Conservation (phyloP, 495 filamentous ascomycete species). For the Pseudoneurospora amorphoporcata region DNA sequence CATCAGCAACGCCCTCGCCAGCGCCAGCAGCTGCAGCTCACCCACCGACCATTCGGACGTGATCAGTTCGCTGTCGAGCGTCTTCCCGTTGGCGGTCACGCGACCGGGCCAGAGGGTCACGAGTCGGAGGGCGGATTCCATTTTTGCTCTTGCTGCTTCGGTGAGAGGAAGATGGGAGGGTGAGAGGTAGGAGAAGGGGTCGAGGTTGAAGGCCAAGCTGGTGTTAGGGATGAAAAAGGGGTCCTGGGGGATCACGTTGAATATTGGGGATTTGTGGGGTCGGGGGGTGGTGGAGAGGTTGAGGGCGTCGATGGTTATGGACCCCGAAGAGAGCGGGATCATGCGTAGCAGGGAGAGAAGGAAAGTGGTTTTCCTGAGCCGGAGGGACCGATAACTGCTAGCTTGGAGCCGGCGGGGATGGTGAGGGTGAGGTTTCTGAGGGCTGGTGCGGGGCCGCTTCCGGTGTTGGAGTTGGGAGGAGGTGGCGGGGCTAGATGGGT, state of each 20-base stretch:
- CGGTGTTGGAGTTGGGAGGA: not conserved
- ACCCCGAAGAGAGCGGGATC: slow-evolving; percentile 64
- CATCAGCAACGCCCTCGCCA: slow-evolving; percentile 47
- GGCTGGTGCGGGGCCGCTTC: not conserved
- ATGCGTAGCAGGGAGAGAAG: slow-evolving; percentile 90
- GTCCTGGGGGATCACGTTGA: slow-evolving; percentile 37
- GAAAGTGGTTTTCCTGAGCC: slow-evolving; percentile 67
- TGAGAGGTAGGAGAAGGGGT: slow-evolving; percentile 16
- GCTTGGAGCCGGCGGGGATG: slow-evolving; percentile 13
- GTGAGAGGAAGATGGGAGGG: not conserved
- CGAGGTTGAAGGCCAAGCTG: slow-evolving; percentile 27
- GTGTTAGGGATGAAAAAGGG: slow-evolving; percentile 39
- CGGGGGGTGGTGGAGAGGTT: slow-evolving; percentile 61
- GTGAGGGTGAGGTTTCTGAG: slow-evolving; percentile 1
- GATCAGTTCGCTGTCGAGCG: slow-evolving; percentile 38
- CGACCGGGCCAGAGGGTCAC: slow-evolving; percentile 4
- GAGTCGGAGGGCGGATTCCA: not conserved
- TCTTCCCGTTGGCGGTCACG: not conserved
- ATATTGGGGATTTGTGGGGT: not conserved
- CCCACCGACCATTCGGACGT: slow-evolving; percentile 44
- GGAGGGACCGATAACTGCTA: slow-evolving; percentile 18
- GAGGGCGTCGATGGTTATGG: slow-evolving; percentile 70
- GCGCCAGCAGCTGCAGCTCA: slow-evolving; percentile 51
- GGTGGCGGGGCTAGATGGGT: not conserved
- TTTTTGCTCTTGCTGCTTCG: slow-evolving; percentile 1